Base-by-base conservation (phyloP, 805 yeast species). In the Maudiozyma saulgeensis region DNA sequence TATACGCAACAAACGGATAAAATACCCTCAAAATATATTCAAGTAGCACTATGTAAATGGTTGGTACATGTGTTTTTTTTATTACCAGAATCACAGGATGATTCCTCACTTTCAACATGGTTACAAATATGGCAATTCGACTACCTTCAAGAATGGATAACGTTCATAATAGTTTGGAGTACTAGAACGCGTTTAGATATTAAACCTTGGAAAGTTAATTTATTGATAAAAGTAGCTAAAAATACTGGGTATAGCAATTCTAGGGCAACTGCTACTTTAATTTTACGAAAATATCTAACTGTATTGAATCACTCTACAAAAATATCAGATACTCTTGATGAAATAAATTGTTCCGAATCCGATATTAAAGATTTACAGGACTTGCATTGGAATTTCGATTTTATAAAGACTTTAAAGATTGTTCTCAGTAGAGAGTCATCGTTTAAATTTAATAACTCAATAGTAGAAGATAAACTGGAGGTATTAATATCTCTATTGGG, bases 51-150 rank as follows among this genome's bases (percentile, higher is more conserved):
- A 0, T 51, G 64, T 21, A 59, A 57, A 32, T 71, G 75, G 75
- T 47, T 71, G 21, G 62, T 67, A 2, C 63, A 61, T 13, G 61
- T 67, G 0, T 60, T 56, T 43, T 51, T 59, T 35, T 51, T 66
- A 2, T 53, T 63, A 12, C 59, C 58, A 9, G 41, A 45, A 7
- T 43, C 23, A 2, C n/a, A 57, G 9, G 55, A 58, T 15, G 53
- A 49, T 1, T 46, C 47, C 19, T 35, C 59, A 3, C 60, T 60
- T 43, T 64, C 71, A 1, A 19, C 63, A 9, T 57, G 68, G 53
- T 58, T 69, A 46, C 67, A 70, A 41, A 57, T 62, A 19, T 57
- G 73, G 59, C 67, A 66, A 48, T 67, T 57, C 45, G 69, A 64
- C n/a, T 69, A 54, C 48, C 46, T 70, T 2, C 67, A 71, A 49